Percentiles rank a stretch among this genome's conserved stretches.
Conservation (phyloP, 2,329 filamentous ascomycete species). For the Cytospora chrysosperma region DNA sequence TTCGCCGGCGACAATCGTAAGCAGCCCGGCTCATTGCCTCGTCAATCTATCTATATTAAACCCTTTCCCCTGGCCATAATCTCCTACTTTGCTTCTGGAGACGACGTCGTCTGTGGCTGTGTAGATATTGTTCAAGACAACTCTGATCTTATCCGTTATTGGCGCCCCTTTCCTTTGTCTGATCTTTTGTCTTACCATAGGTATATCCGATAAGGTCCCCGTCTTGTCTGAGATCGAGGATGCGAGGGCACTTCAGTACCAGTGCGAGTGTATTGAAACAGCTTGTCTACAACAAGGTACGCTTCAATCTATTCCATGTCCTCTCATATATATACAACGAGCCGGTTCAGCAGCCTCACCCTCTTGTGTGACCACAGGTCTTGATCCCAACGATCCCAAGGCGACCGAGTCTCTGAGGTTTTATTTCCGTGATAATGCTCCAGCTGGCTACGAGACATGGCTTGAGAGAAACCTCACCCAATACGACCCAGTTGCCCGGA, state of each 20-base stretch:
- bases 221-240: constrained; percentile 56
- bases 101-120: background rate
- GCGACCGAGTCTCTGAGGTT: constrained; percentile 41
- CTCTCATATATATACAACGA: background rate
- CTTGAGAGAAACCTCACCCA: constrained; percentile 50
- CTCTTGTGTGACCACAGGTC: constrained; percentile 33
- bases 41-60: constrained; percentile 11
- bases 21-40: constrained; percentile 29
- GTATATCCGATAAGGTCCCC: constrained; percentile 39
- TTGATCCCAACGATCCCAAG: constrained; percentile 42
- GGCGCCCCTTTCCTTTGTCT: constrained; percentile 24
- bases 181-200: constrained; percentile 35
- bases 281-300: constrained; percentile 50
- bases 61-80: background rate
- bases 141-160: background rate
- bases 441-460: constrained; percentile 51
- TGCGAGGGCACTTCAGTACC: constrained; percentile 56
- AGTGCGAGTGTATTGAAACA: constrained; percentile 57
- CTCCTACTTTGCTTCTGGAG: constrained; percentile 6
- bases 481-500: constrained; percentile 48
- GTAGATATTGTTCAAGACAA: background rate
- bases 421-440: constrained; percentile 40
- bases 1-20: constrained; percentile 52
- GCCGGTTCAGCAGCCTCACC: constrained; percentile 7
- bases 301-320: constrained; percentile 23